Base-by-base conservation (phyloP, 129 eudicot genomes). In the Saussurea involucrata region DNA sequence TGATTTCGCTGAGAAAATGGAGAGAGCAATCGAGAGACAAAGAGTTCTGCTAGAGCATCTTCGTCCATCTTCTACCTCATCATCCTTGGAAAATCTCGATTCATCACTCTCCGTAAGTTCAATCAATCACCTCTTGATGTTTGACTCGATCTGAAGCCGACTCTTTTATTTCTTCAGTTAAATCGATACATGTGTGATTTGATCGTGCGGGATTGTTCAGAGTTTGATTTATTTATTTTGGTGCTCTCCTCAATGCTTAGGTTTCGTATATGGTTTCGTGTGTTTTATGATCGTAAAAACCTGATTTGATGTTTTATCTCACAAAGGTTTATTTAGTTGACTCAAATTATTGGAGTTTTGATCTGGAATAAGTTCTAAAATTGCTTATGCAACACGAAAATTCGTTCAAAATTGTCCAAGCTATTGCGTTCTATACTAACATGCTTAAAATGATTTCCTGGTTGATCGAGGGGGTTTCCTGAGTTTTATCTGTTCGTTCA, bases 11-110 rank as follows among this genome's bases (percentile, higher is more conserved):
- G 58, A 63, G 36, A 80, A 40, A 87, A 86, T 94, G 98, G 98
- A 94, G 81, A 91, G 76, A 86, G 98, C 98, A 32, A 76, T 86
- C 25, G 92, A 94, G 78, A 86, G 98, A 63, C 98, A 94, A 76
- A 77, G 93, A 73, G 86, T 94, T 74, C 83, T 94, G 36, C 86
- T 94, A 0, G 81, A 94, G 60, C 98, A 94, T 71, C 91, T 94
- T 61, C 90, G 86, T 60, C 97, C 98, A 5, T 87, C 91, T 13
- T 81, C 87, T 13, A 79, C 97, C 3, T 73, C 87, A 12, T 90
- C 98, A 44, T 85, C 98, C 29, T 83, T 89, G 15, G 95, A 90
- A 36, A 85, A 88, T 63, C 73, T 90, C 40, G 87, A 90, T 63
- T 85, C 97, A 22, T 90, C 90, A 1, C 72, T 88, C 78, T 88